Base-by-base conservation (phyloP, 192 early-diverging fungal species). In the Podila horticola region DNA sequence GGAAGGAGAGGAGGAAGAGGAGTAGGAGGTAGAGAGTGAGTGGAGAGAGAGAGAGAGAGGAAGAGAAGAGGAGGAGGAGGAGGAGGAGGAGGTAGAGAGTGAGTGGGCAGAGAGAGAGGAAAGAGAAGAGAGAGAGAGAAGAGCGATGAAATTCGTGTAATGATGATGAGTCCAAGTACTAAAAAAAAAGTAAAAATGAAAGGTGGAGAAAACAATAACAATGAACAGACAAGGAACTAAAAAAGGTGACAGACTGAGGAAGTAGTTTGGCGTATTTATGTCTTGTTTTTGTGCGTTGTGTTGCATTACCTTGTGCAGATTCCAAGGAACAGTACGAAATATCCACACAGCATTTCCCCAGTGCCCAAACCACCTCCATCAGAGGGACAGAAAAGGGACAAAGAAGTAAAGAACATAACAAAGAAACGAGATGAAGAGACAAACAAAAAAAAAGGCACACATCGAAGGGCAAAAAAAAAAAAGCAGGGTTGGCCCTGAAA, bases 1-100 rank as follows among this genome's bases (percentile, higher is more conserved):
- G 13, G n/a, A n/a, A n/a, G n/a, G n/a, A n/a, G n/a, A n/a, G n/a
- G n/a, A n/a, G 41, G n/a, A 12, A 36, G 11, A 0, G 58, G 12
- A 64, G 13, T 9, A 51, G 29, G 51, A 33, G 36, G 24, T 10
- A 74, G 45, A 52, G 58, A 38, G 24, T 48, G 72, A 31, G 29
- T 29, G 36, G 34, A 19, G 61, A 63, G 49, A 63, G 29, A 52
- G 60, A 22, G 49, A 29, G 36, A 63, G n/a, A 3, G 22, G 34
- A 1, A 8, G 28, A 8, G 51, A 64, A n/a, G 31, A 19, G 49
- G 3, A 50, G 49, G 11, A 50, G 11, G 20, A 50, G 20, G 20
- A 50, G n/a, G n/a, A n/a, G n/a, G n/a, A 52, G 8, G 34, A 36
- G n/a, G 50, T n/a, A 52, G 8, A 36, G 34, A 36, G 34, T 36